A percentile compares a stretch with the other conserved stretches of the same genome.
Evolutionary conservation across 331 rosid genomes (phyloP).

Genomic region (Pyrus hybrid): DNA sequence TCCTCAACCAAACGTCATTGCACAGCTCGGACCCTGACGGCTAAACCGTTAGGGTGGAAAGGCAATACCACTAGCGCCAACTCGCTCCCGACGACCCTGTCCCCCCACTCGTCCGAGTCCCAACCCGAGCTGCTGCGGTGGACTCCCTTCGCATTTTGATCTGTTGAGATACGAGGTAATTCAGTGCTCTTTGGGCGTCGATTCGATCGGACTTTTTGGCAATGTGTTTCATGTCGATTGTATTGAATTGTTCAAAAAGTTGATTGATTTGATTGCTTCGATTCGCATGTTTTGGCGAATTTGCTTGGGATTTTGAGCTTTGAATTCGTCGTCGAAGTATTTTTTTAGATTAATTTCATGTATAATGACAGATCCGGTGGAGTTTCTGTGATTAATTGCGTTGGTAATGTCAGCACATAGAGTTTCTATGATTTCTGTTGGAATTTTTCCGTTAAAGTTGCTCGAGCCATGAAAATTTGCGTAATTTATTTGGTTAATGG

Average conservation of each 20-base stretch:
- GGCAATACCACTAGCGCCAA: not conserved
- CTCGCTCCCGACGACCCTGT: slow-evolving; percentile 19
- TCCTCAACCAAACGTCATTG: no score
- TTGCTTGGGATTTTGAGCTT: not conserved
- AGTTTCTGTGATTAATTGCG: not conserved
- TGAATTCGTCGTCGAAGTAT: not conserved
- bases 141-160: slow-evolving; percentile 7
- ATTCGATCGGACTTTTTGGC: not conserved
- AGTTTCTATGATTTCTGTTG: not conserved
- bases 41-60: no score
- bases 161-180: slow-evolving; percentile 30
- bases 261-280: not conserved
- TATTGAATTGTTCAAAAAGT: not conserved
- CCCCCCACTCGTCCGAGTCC: slow-evolving; percentile 24
- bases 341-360: not conserved
- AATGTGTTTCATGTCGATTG: not conserved
- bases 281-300: not conserved
- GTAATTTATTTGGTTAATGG: not conserved
- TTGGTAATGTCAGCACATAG: slow-evolving; percentile 12
- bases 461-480: not conserved
- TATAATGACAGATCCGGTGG: slow-evolving; percentile 36
- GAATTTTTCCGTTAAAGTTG: not conserved
- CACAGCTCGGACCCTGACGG: no score
- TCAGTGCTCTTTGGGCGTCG: not conserved
- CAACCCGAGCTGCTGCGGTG: not conserved